A percentile compares a stretch with the other conserved stretches of the same genome.
Conservation (phyloP, 106 monocot species). For the Gastrodia elata region DNA sequence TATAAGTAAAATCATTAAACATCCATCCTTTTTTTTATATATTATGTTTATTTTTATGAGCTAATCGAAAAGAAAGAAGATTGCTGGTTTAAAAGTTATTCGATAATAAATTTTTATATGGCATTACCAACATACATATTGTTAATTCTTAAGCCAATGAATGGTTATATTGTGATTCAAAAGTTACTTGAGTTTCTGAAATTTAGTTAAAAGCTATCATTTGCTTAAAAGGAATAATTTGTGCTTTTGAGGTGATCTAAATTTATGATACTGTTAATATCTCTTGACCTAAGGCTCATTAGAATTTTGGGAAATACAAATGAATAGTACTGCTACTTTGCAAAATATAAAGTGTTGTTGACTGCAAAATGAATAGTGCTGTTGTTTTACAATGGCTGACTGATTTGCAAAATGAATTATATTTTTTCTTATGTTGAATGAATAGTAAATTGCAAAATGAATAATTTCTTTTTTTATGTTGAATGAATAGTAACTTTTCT, state of each 20-base stretch:
- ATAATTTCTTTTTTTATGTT: too few relatives aligned
- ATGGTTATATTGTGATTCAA: background rate
- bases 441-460: too few relatives aligned
- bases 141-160: background rate
- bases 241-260: background rate
- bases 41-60: background rate
- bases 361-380: too few relatives aligned
- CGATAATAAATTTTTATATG: background rate
- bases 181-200: background rate
- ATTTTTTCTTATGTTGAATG: too few relatives aligned
- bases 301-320: too few relatives aligned
- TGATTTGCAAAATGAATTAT: too few relatives aligned
- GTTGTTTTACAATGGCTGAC: too few relatives aligned
- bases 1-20: background rate
- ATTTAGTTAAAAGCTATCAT: background rate
- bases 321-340: too few relatives aligned
- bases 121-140: background rate
- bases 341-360: too few relatives aligned
- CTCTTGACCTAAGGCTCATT: background rate
- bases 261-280: background rate
- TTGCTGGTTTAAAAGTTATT: background rate
- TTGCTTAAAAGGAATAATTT: background rate
- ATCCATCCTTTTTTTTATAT: background rate
- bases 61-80: background rate
- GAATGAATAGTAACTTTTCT: too few relatives aligned